phyloP scores from a whole-genome alignment of 208 protist genomes.

The Histomonas meleagridis region DNA sequence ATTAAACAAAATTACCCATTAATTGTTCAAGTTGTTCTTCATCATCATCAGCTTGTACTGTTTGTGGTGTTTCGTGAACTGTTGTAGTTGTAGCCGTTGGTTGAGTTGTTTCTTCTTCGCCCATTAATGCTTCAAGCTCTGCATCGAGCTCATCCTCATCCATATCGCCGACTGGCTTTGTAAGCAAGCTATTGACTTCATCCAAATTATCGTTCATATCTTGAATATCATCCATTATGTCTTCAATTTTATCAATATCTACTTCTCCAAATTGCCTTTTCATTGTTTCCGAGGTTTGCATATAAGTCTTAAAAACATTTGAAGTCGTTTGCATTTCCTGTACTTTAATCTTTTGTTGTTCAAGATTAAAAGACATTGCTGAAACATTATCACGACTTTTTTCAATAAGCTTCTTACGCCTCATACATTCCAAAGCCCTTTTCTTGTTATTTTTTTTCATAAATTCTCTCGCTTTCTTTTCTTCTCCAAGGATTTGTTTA shows the following conservation, averaged over 20 bases:
- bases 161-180: background rate
- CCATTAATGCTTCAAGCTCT: background rate
- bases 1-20: no score
- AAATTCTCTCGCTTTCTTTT: background rate
- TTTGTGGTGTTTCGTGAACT: no score
- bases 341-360: background rate
- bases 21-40: no score
- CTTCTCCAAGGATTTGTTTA: background rate
- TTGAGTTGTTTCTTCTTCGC: background rate
- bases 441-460: background rate
- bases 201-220: background rate
- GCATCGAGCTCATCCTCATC: background rate
- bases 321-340: background rate
- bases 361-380: background rate
- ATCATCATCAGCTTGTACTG: no score
- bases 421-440: background rate
- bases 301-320: background rate
- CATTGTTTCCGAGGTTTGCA: background rate
- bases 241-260: background rate
- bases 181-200: background rate
- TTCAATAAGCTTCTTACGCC: background rate
- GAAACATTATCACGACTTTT: background rate
- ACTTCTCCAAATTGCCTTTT: background rate
- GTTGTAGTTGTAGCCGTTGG: no score
- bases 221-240: background rate